Base-by-base conservation (phyloP, 495 filamentous ascomycete species). In the Penicillium lagena region DNA sequence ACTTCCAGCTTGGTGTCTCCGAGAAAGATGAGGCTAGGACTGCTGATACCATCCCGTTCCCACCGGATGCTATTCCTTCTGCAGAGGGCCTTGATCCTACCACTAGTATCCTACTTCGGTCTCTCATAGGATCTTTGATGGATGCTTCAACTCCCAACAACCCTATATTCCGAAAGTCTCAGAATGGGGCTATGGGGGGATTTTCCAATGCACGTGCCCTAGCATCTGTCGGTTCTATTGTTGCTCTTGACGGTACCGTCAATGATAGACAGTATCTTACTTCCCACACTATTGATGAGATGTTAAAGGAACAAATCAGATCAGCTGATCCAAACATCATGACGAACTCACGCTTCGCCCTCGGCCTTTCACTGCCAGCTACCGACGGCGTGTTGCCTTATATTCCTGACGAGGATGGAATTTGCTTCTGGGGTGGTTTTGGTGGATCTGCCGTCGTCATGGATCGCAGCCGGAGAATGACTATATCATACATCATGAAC, bases 401-500 rank as follows among this genome's bases (percentile, higher is more conserved):
- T 52, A 51, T 64, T 29, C 66, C 58, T 7, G 52, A 54, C 4
- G 62, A 63, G 0, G 45, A 17, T 17, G 17, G 52, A 6, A 45
- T 73, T 5, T 63, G 62, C 44, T 72, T 55, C 30, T 73, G 70
- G 69, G 51, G 58, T 9, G 71, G 71, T 4, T 73, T 59, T 53
- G 71, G 71, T 1, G 71, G 71, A 0, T 72, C 67, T 1, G 52
- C 69, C 2, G 35, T 60, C 3, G 40, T 73, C 12, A 71, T 75
- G 66, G 71, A 75, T 53, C 15, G 62, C 7, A 62, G 67, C 30
- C 52, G 58, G 1, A 46, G 53, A 40, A 50, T 72, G 43, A 75
- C 71, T 4, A 61, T 73, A 37, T 51, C 45, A 4, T 75, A 72
- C 56, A 51, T 52, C 7, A 73, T 73, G 70, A 75, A 73, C 41